Evolutionary conservation across 495 filamentous ascomycete species (phyloP).

Genomic region (Halenospora varia): DNA sequence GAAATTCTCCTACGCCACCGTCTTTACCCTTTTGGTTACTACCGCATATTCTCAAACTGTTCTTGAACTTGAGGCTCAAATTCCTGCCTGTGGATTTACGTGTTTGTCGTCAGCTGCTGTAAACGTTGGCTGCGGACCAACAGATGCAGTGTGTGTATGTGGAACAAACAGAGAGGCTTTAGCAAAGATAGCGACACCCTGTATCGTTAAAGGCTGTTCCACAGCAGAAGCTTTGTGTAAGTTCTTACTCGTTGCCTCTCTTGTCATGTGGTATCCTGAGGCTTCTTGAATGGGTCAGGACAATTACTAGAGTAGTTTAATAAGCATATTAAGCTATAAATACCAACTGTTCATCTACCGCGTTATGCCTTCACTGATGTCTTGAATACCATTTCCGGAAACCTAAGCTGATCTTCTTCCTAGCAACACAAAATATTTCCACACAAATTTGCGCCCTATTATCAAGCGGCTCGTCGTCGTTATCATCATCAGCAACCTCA

Average conservation of each 20-base stretch:
- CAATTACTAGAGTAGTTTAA: too few species aligned
- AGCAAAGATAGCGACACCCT: neutral
- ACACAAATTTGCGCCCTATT: neutral
- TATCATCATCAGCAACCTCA: neutral
- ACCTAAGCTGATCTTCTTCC: neutral
- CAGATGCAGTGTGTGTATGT: neutral
- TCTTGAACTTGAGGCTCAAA: neutral
- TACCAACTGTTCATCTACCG: too few species aligned
- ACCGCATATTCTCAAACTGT: constrained; percentile 16
- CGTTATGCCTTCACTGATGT: too few species aligned
- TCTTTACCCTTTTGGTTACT: constrained; percentile 6
- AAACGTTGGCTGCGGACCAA: neutral
- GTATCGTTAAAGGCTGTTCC: constrained; percentile 6
- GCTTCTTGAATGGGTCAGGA: too few species aligned
- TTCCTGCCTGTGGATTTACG: constrained; percentile 14
- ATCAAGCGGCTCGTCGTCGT: constrained; percentile 1
- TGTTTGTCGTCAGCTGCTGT: neutral
- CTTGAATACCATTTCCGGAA: neutral
- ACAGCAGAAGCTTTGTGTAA: constrained; percentile 7
- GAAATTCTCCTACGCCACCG: constrained; percentile 14
- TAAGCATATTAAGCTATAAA: too few species aligned
- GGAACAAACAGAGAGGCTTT: neutral
- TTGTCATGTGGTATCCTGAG: too few species aligned
- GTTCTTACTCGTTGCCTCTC: neutral
- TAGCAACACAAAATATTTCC: neutral